phyloP scores from a whole-genome alignment of 805 yeast genomes.

The Candida bentonensis region DNA sequence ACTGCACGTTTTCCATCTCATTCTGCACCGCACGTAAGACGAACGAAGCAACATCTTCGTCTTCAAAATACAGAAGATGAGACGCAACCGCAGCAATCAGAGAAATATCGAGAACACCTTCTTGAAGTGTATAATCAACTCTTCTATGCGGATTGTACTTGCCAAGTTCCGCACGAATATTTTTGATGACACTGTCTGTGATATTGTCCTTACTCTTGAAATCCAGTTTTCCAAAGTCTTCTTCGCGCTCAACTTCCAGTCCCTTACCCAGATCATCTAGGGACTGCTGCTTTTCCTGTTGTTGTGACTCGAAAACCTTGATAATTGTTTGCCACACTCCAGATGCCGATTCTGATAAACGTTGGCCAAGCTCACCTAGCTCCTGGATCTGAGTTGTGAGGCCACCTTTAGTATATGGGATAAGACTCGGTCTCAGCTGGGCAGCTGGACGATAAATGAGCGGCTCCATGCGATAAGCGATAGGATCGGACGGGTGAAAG shows the following conservation, averaged over 20 bases:
- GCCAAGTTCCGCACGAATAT: constrained; percentile 23
- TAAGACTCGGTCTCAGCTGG: constrained; percentile 36
- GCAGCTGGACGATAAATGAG: constrained; percentile 39
- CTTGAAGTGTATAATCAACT: constrained; percentile 67
- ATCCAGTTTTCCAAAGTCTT: not conserved
- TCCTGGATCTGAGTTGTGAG: constrained; percentile 27
- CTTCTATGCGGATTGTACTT: constrained; percentile 59
- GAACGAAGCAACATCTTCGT: constrained; percentile 70
- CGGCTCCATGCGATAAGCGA: constrained; percentile 84
- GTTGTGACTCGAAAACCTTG: constrained; percentile 1
- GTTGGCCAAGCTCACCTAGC: constrained; percentile 15
- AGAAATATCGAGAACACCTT: constrained; percentile 67
- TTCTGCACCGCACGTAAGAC: constrained; percentile 42
- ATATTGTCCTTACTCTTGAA: constrained; percentile 1
- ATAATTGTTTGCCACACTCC: not conserved
- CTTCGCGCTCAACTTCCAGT: constrained; percentile 2
- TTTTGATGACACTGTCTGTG: constrained; percentile 3
- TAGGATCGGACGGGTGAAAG: constrained; percentile 85
- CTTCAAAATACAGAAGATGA: constrained; percentile 81
- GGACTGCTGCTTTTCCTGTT: constrained; percentile 1
- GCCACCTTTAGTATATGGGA: constrained; percentile 37
- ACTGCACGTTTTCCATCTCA: constrained; percentile 1
- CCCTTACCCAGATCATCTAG: constrained; percentile 1
- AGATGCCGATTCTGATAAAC: constrained; percentile 4
- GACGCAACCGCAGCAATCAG: constrained; percentile 69